Conservation (phyloP, 2,329 filamentous ascomycete genomes). For the Pseudogymnoascus sp. region DNA sequence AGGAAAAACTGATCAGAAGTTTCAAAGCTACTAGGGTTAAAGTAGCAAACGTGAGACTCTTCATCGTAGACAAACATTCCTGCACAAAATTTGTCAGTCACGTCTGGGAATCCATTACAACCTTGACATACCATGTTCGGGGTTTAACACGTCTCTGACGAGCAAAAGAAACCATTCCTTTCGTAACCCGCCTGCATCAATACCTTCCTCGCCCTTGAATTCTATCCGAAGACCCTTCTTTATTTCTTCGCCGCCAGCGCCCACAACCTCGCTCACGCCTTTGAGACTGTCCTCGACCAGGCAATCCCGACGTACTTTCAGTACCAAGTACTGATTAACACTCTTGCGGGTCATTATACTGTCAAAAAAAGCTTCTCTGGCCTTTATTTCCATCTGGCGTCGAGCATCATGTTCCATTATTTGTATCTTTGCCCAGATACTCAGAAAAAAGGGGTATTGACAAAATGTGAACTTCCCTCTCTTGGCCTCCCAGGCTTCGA, state of each 20-base stretch:
- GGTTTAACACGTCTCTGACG: slow-evolving; percentile 83
- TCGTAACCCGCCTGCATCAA: slow-evolving; percentile 79
- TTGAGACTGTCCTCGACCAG: slow-evolving; percentile 81
- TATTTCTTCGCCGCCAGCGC: slow-evolving; percentile 71
- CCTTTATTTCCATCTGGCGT: slow-evolving; percentile 82
- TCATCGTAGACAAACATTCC: slow-evolving; percentile 91
- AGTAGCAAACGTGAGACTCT: slow-evolving; percentile 84
- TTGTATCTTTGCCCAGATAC: slow-evolving; percentile 84
- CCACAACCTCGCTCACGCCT: slow-evolving; percentile 75
- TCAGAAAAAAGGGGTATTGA: slow-evolving; percentile 85
- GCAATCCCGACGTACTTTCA: slow-evolving; percentile 74
- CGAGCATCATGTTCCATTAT: slow-evolving; percentile 82
- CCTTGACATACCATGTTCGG: slow-evolving; percentile 62
- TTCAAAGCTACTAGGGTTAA: slow-evolving; percentile 83
- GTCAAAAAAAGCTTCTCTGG: slow-evolving; percentile 82
- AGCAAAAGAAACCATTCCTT: slow-evolving; percentile 94
- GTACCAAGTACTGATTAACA: slow-evolving; percentile 67
- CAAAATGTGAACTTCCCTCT: slow-evolving; percentile 75
- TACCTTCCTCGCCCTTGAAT: slow-evolving; percentile 81
- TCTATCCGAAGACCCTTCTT: slow-evolving; percentile 83
- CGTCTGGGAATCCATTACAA: neutral
- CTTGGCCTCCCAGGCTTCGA: slow-evolving; percentile 76
- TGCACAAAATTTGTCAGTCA: slow-evolving; percentile 28
- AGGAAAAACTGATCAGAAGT: slow-evolving; percentile 88
- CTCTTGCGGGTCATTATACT: slow-evolving; percentile 69